Conservation (phyloP, 768 basidiomycete species). For the Amanita rimosa region DNA sequence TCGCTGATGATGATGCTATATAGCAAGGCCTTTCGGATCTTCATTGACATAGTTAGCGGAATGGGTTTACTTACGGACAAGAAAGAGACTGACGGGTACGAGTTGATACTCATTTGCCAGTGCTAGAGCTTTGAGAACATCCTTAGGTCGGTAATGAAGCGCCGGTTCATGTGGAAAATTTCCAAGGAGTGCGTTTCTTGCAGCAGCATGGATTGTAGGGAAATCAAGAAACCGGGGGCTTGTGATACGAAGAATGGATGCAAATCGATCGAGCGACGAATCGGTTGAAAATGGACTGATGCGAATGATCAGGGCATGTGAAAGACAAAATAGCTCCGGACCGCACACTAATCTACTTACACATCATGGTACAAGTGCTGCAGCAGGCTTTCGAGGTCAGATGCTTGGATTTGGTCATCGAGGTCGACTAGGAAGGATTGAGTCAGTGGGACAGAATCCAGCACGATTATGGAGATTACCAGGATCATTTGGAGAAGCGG, state of each 20-base stretch:
- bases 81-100: slow-evolving; percentile 30
- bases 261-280: slow-evolving; percentile 33
- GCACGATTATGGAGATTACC: neutral
- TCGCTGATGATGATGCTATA: slow-evolving; percentile 53
- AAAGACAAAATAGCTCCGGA: neutral
- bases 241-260: slow-evolving; percentile 45
- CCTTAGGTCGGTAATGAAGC: slow-evolving; percentile 29
- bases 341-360: slow-evolving; percentile 29
- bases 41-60: neutral
- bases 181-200: slow-evolving; percentile 27
- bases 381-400: slow-evolving; percentile 48
- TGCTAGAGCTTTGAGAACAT: slow-evolving; percentile 41
- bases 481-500: neutral
- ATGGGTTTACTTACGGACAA: neutral
- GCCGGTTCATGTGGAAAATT: slow-evolving; percentile 40
- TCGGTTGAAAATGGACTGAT: slow-evolving; percentile 35
- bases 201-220: slow-evolving; percentile 36
- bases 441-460: slow-evolving; percentile 7
- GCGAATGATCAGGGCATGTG: neutral
- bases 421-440: slow-evolving; percentile 23
- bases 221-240: slow-evolving; percentile 46
- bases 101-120: slow-evolving; percentile 39
- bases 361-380: slow-evolving; percentile 56
- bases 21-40: slow-evolving; percentile 54
- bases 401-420: slow-evolving; percentile 23